phyloP scores from a whole-genome alignment of 495 filamentous ascomycete species.

The Aspergillus heteromorphus region DNA sequence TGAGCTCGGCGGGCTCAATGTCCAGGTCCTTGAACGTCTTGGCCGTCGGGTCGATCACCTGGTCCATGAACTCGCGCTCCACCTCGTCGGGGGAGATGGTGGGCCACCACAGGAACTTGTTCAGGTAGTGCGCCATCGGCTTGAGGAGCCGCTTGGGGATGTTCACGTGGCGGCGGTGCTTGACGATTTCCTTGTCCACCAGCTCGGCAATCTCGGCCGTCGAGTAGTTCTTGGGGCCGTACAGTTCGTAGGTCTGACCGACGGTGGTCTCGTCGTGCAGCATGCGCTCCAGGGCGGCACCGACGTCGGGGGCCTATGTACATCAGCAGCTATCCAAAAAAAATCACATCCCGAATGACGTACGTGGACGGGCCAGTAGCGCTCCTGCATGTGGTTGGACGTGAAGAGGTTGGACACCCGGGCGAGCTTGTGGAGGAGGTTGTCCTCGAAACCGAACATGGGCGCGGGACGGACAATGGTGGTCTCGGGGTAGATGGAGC shows the following conservation, averaged over 20 bases:
- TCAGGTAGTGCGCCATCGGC: conserved; percentile 63
- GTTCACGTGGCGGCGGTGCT: conserved; percentile 86
- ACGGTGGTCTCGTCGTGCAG: conserved; percentile 84
- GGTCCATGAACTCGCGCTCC: conserved; percentile 91
- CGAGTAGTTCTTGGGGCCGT: conserved; percentile 88
- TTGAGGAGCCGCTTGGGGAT: conserved; percentile 75
- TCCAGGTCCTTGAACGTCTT: conserved; percentile 95
- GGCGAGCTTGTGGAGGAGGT: conserved; percentile 81
- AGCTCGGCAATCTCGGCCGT: conserved; percentile 79
- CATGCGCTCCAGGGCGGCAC: conserved; percentile 80
- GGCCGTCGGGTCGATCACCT: conserved; percentile 80
- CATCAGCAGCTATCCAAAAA: conserved; percentile 11
- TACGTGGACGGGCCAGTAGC: conserved; percentile 89
- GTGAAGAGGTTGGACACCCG: conserved; percentile 74
- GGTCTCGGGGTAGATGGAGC: conserved; percentile 92
- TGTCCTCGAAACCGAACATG: conserved; percentile 92
- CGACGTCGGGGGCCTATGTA: conserved; percentile 76
- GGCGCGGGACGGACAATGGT: conserved; percentile 95
- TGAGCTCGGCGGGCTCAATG: conserved; percentile 79
- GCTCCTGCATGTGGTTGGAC: conserved; percentile 87
- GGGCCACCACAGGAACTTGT: conserved; percentile 83
- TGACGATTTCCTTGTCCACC: conserved; percentile 88
- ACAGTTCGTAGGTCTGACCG: conserved; percentile 89
- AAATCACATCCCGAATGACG: conserved; percentile 22
- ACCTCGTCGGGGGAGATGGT: conserved; percentile 78